Evolutionary conservation across 345 rosid species (phyloP), one percentile per base, ranked within the genome.

Genomic region (Pistacia atlantica): DNA sequence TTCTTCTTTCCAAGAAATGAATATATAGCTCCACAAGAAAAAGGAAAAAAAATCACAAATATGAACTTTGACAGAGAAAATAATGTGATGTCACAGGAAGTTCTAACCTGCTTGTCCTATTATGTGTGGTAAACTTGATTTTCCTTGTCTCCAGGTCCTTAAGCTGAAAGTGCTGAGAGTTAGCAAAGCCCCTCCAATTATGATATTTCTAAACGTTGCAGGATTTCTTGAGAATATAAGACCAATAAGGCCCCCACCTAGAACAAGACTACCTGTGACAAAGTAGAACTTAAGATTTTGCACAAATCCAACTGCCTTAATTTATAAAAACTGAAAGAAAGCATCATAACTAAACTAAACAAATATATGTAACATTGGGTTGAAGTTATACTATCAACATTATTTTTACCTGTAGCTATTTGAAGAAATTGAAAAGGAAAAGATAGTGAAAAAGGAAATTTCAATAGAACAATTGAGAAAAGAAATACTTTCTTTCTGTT

Each of bases 91-190:
- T 17, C n/a, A 60, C 20, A 57, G 73, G 38, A 49, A 68, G 33
- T 35, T 63, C 69, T 64, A 51, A 96, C 98, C 97, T 72, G 95
- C 95, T 90, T 96, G 98, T 66, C 98, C 98, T 28, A 96, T 79
- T 38, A 96, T 95, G 80, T 85, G 90, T 48, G 95, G 99, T 70
- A 93, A 79, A 81, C 92, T 90, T 75, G 99, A 96, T 78, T 96
- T 91, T 74, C 98, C 99, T 82, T 86, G 84, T 79, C 89, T 84
- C 99, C 99, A 96, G 77, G 89, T 86, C 85, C 88, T 96, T 75
- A 93, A 78, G 88, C 98, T 93, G 73, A 86, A 79, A 65, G 86
- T 84, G 85, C 99, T 90, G 65, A 96, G 94, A 33, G 95, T 89
- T n/a, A 96, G 92, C 73, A 96, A 78, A 79, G 89, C 93, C 66